Evolutionary conservation across 495 filamentous ascomycete species (phyloP).

Genomic region (Geopyxis carbonaria): DNA sequence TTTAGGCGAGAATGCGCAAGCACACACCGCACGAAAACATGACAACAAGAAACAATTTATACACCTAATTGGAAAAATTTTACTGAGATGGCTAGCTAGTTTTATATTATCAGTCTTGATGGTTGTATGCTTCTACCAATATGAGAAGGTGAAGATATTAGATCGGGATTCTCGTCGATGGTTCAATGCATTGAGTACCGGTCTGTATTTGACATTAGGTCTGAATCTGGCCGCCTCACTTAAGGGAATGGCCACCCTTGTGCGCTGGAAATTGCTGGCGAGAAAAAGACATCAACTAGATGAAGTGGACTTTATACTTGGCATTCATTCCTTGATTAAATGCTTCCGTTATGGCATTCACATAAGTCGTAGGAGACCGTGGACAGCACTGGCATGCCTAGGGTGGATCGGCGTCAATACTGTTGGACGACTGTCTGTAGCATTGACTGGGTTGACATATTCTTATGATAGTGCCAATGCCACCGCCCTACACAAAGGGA

Average conservation of each 20-base stretch:
- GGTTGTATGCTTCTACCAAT: slow-evolving; percentile 11
- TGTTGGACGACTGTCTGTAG: slow-evolving; percentile 12
- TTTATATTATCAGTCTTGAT: slow-evolving; percentile 8
- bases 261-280: slow-evolving; percentile 13
- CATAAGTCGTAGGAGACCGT: background rate
- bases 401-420: slow-evolving; percentile 10
- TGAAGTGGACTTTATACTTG: slow-evolving; percentile 15
- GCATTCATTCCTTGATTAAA: slow-evolving; percentile 13
- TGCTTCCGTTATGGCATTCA: slow-evolving; percentile 13
- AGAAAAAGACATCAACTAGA: slow-evolving; percentile 11
- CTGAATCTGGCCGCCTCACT: slow-evolving; percentile 11
- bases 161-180: slow-evolving; percentile 5
- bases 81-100: slow-evolving; percentile 9
- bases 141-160: slow-evolving; percentile 13
- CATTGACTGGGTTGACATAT: slow-evolving; percentile 17
- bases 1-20: slow-evolving; percentile 3
- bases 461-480: slow-evolving; percentile 15
- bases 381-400: slow-evolving; percentile 8
- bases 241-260: slow-evolving; percentile 16
- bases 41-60: slow-evolving; percentile 11
- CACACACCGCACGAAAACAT: slow-evolving; percentile 8
- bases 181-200: slow-evolving; percentile 14
- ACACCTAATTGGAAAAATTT: slow-evolving; percentile 10
- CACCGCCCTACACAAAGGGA: slow-evolving; percentile 2
- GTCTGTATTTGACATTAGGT: slow-evolving; percentile 13